phyloP scores from a whole-genome alignment of 805 yeast species.

The Nakazawaea laoshanensis region DNA sequence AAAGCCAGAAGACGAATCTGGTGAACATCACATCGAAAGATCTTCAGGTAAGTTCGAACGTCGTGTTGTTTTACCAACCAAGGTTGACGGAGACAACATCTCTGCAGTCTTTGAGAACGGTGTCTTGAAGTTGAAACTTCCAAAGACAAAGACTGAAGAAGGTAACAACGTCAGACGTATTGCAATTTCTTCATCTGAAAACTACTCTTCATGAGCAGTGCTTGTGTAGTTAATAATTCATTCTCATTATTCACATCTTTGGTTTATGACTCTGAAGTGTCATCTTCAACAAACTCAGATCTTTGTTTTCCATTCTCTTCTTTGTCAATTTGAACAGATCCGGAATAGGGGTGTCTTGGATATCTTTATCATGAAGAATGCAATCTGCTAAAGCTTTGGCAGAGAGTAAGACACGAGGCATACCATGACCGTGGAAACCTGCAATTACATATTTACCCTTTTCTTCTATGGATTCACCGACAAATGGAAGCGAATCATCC shows the following conservation, averaged over 20 bases:
- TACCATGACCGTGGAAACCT: slow-evolving; percentile 44
- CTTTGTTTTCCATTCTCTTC: slow-evolving; percentile 13
- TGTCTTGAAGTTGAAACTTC: slow-evolving; percentile 31
- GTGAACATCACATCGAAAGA: slow-evolving; percentile 23
- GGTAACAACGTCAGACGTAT: slow-evolving; percentile 16
- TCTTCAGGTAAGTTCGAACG: slow-evolving; percentile 32
- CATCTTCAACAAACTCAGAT: slow-evolving; percentile 12
- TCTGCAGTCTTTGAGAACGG: slow-evolving; percentile 39
- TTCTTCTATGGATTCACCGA: slow-evolving; percentile 27
- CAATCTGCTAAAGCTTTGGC: slow-evolving; percentile 30
- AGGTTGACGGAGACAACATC: slow-evolving; percentile 33
- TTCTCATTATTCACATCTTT: too few species aligned
- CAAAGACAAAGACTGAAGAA: slow-evolving; percentile 23
- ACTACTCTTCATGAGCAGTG: slow-evolving; percentile 6
- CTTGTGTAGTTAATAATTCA: background rate
- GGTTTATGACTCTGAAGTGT: slow-evolving; percentile 1
- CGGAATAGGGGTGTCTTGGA: slow-evolving; percentile 12
- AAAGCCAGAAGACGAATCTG: slow-evolving; percentile 9
- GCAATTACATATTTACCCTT: slow-evolving; percentile 30
- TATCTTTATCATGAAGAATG: slow-evolving; percentile 6
- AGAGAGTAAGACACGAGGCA: slow-evolving; percentile 34
- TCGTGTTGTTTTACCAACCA: slow-evolving; percentile 31
- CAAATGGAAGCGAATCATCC: slow-evolving; percentile 30
- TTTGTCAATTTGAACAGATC: slow-evolving; percentile 15
- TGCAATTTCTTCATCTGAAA: slow-evolving; percentile 12